These are phyloP conservation scores for Hyphodiscus hymeniophilus DNA, from an alignment of 495 filamentous ascomycete genomes.

Conservation along the genomic window DNA sequence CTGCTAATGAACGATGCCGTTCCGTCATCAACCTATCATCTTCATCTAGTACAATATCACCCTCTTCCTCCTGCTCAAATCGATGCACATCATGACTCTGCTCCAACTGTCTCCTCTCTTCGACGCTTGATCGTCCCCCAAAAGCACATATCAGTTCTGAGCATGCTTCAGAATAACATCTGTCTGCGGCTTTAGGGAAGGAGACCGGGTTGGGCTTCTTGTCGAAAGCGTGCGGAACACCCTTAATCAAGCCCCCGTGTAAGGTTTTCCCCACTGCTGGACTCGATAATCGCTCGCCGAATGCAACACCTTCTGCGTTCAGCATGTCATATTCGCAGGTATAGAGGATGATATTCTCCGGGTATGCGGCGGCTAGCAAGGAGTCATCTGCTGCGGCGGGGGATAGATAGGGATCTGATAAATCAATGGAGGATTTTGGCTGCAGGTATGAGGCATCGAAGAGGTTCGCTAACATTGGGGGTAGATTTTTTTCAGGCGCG, in stretches of 20 bases:
- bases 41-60: slow-evolving; percentile 1
- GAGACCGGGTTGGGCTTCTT: slow-evolving; percentile 73
- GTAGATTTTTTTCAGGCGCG: slow-evolving; percentile 30
- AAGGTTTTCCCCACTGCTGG: slow-evolving; percentile 54
- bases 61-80: slow-evolving; percentile 13
- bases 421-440: slow-evolving; percentile 30
- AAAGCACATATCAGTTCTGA: slow-evolving; percentile 34
- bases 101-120: slow-evolving; percentile 17
- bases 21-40: no score
- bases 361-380: slow-evolving; percentile 42
- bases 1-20: no score
- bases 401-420: slow-evolving; percentile 51
- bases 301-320: slow-evolving; percentile 61
- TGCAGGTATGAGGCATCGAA: slow-evolving; percentile 81
- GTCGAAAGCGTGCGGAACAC: slow-evolving; percentile 76
- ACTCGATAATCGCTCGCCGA: slow-evolving; percentile 51
- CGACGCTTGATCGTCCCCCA: slow-evolving; percentile 16
- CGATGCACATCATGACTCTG: slow-evolving; percentile 9
- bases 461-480: slow-evolving; percentile 48
- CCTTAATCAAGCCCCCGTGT: slow-evolving; percentile 60
- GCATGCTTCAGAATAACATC: slow-evolving; percentile 35
- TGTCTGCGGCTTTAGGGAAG: slow-evolving; percentile 30
- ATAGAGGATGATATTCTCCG: slow-evolving; percentile 60
- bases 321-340: slow-evolving; percentile 93
- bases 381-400: slow-evolving; percentile 52